Base-by-base conservation (phyloP, 352 stramenopile genomes). In the Phytophthora sp. region DNA sequence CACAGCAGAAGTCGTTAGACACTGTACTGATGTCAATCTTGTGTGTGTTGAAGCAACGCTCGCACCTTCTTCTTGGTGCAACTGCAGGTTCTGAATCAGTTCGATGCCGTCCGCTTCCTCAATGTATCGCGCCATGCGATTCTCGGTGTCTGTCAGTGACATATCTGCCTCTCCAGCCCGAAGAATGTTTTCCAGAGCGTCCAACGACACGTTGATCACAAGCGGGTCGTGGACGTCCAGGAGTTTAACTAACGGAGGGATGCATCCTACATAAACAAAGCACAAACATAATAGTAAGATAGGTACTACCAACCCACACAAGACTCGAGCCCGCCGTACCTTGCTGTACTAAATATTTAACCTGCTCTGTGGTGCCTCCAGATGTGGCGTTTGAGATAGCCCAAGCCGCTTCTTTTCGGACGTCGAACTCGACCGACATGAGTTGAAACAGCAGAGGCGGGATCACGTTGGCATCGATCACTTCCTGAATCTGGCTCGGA, bases 31-130 rank as follows among this genome's bases (percentile, higher is more conserved):
- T 36, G 3, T 18, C 21, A 30, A 13, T n/a, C n/a, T n/a, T n/a
- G n/a, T n/a, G n/a, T n/a, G 1, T 31, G 1, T 50, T 21, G 11
- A 50, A 3, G 8, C 15, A 27, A 60, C 67, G 51, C n/a, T n/a
- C n/a, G n/a, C 94, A 99, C 80, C 93, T 83, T 98, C 89, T 77
- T 98, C 97, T 63, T 98, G 88, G 67, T 99, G 97, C 67, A 98
- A 96, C 72, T 99, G 97, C 30, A 99, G 80, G 24, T 98, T 93
- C 84, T 99, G 96, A 60, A 99, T 98, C 74, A 98, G 95, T 66
- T 97, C 95, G 26, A 99, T 76, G 52, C 97, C 97, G 52, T 98
- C 96, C 30, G 91, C 90, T 80, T 99, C 97, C 39, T 97, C 94
- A 72, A 99, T 92, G 66, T 91, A 95, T 44, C 91, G 82, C n/a